These are phyloP conservation scores for button mushroom (Agaricus bisporus) DNA, from an alignment of 768 basidiomycete genomes.

Conservation along the genomic window DNA sequence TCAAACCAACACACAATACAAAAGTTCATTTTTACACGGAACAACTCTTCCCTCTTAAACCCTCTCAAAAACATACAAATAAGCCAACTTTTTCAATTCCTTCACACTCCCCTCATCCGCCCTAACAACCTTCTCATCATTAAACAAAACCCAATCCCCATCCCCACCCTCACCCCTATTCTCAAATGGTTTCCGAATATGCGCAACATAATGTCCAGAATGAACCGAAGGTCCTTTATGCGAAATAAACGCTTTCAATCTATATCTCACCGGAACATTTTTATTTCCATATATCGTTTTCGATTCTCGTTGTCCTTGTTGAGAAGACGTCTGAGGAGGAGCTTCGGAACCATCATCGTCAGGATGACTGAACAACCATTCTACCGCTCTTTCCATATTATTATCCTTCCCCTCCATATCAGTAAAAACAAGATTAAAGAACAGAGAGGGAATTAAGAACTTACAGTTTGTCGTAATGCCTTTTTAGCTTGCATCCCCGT, in stretches of 20 bases:
- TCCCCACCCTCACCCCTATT: conserved; percentile 14
- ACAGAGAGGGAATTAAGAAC: conserved; percentile 19
- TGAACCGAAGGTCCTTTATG: conserved; percentile 97
- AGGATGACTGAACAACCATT: conserved; percentile 94
- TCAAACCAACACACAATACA: no score
- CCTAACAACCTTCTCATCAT: conserved; percentile 93
- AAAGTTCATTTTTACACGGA: no score
- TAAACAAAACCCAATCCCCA: conserved; percentile 81
- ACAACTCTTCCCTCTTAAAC: conserved; percentile 16
- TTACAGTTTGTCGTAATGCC: conserved; percentile 79
- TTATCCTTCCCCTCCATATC: conserved; percentile 40
- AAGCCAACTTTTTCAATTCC: conserved; percentile 80
- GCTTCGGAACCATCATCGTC: conserved; percentile 72
- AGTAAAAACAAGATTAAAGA: not conserved
- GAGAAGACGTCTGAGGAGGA: conserved; percentile 18
- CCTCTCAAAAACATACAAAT: conserved; percentile 90
- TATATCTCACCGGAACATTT: conserved; percentile 67
- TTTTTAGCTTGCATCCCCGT: conserved; percentile 76
- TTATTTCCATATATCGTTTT: conserved; percentile 43
- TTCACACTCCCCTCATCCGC: conserved; percentile 79
- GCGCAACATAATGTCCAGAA: conserved; percentile 90
- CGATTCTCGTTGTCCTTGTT: conserved; percentile 14
- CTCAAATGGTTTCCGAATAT: conserved; percentile 38
- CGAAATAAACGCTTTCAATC: conserved; percentile 89
- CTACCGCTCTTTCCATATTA: conserved; percentile 80